phyloP scores from a whole-genome alignment of 148 eudicot species.

The Camellia granthamiana region DNA sequence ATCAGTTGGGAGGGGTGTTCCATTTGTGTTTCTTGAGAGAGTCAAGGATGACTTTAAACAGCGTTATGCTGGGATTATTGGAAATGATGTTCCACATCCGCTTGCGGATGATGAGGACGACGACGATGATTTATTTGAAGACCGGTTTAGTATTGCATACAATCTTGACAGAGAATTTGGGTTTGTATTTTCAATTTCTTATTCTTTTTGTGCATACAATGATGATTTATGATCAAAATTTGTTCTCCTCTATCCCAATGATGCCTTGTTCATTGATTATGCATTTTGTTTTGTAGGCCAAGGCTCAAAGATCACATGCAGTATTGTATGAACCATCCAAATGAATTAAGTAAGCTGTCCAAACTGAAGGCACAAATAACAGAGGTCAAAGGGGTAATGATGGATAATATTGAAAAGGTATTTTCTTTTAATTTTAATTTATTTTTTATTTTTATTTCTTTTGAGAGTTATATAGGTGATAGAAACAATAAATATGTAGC shows the following conservation, averaged over 20 bases:
- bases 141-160: constrained; percentile 94
- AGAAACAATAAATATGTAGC: not conserved
- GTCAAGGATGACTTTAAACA: constrained; percentile 91
- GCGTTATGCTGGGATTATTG: constrained; percentile 75
- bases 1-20: constrained; percentile 83
- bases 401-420: constrained; percentile 99
- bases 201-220: not conserved
- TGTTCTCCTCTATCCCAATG: not conserved
- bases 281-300: constrained; percentile 50
- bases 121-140: constrained; percentile 89
- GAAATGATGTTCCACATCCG: constrained; percentile 65
- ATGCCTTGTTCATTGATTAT: constrained; percentile 3
- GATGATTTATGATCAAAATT: no score
- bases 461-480: not conserved
- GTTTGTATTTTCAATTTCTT: constrained; percentile 37
- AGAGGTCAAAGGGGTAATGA: constrained; percentile 99
- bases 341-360: constrained; percentile 93
- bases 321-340: constrained; percentile 93
- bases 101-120: constrained; percentile 78
- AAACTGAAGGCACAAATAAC: constrained; percentile 95
- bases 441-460: not conserved
- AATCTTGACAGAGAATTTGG: constrained; percentile 98
- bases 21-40: constrained; percentile 94
- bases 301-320: constrained; percentile 97
- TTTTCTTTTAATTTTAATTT: constrained; percentile 2